Conservation (phyloP, 2,329 filamentous ascomycete genomes). For the Bretziella fagacearum region DNA sequence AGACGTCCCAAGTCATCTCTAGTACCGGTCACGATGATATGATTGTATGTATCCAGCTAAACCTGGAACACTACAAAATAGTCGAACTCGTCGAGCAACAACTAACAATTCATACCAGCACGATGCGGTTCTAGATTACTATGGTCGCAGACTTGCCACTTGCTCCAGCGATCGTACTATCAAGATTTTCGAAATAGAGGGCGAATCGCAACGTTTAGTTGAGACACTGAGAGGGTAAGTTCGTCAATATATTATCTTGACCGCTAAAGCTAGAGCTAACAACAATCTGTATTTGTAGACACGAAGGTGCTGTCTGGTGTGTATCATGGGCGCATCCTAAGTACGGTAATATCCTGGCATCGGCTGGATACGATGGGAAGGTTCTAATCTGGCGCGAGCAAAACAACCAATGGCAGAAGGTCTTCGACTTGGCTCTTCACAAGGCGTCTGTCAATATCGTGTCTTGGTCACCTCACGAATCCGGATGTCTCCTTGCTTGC, state of each 20-base stretch:
- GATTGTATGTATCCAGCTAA: constrained; percentile 62
- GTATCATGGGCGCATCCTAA: constrained; percentile 97
- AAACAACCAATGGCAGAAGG: constrained; percentile 56
- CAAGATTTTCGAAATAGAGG: constrained; percentile 97
- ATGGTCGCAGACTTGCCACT: constrained; percentile 85
- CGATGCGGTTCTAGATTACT: constrained; percentile 97
- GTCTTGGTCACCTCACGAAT: constrained; percentile 93
- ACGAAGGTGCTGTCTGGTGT: constrained; percentile 96
- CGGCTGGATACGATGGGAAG: constrained; percentile 90
- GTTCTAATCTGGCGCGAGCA: constrained; percentile 98
- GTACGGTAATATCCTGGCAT: constrained; percentile 94
- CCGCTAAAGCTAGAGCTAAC: too few relatives aligned
- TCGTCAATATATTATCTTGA: not conserved
- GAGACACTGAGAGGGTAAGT: constrained; percentile 86
- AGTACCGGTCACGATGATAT: constrained; percentile 75
- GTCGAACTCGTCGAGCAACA: too few relatives aligned
- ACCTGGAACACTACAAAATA: constrained; percentile 6
- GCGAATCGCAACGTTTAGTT: constrained; percentile 71
- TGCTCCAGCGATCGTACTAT: constrained; percentile 97
- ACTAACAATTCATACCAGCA: constrained; percentile 39
- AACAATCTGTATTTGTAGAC: constrained; percentile 43
- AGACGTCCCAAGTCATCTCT: constrained; percentile 29
- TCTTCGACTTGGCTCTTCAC: constrained; percentile 87
- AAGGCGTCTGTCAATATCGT: constrained; percentile 95
- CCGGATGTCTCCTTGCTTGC: constrained; percentile 84